phyloP scores from a whole-genome alignment of 352 stramenopile species.

The Phytophthora pinifolia region DNA sequence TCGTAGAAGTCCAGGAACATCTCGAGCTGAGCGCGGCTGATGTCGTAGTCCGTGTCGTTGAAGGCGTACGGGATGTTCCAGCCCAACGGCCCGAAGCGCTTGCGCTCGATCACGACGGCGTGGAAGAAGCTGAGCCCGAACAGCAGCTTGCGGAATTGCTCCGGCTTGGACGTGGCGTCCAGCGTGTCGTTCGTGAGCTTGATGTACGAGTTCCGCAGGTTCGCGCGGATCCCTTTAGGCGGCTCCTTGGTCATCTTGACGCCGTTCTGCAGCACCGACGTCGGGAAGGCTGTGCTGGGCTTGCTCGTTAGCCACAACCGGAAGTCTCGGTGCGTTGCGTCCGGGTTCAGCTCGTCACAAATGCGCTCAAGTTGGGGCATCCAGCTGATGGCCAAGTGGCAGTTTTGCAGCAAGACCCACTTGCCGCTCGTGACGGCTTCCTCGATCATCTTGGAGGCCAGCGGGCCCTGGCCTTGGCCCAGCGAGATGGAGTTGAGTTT shows the following conservation, averaged over 20 bases:
- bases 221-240: slow-evolving; percentile 92
- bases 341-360: slow-evolving; percentile 87
- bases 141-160: slow-evolving; percentile 93
- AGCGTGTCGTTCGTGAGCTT: slow-evolving; percentile 92
- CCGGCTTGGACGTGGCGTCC: slow-evolving; percentile 82
- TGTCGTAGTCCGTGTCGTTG: slow-evolving; percentile 95
- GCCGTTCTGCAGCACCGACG: slow-evolving; percentile 93
- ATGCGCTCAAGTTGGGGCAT: slow-evolving; percentile 95
- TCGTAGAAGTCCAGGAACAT: slow-evolving; percentile 90
- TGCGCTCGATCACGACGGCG: slow-evolving; percentile 92
- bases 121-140: slow-evolving; percentile 94
- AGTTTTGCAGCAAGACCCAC: slow-evolving; percentile 96
- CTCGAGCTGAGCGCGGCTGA: slow-evolving; percentile 81
- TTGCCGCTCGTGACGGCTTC: slow-evolving; percentile 86
- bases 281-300: slow-evolving; percentile 82
- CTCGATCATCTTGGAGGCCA: slow-evolving; percentile 92
- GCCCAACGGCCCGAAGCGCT: slow-evolving; percentile 93
- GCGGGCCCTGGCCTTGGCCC: slow-evolving; percentile 91
- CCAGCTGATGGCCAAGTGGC: slow-evolving; percentile 94
- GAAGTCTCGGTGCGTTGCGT: slow-evolving; percentile 91
- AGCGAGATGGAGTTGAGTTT: slow-evolving; percentile 94
- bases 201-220: slow-evolving; percentile 94
- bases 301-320: slow-evolving; percentile 94
- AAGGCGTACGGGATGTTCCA: slow-evolving; percentile 98
- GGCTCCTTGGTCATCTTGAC: slow-evolving; percentile 98